These are phyloP conservation scores for Rhynchosporium graminicola DNA, from an alignment of 2,329 filamentous ascomycete species.

Conservation along the genomic window DNA sequence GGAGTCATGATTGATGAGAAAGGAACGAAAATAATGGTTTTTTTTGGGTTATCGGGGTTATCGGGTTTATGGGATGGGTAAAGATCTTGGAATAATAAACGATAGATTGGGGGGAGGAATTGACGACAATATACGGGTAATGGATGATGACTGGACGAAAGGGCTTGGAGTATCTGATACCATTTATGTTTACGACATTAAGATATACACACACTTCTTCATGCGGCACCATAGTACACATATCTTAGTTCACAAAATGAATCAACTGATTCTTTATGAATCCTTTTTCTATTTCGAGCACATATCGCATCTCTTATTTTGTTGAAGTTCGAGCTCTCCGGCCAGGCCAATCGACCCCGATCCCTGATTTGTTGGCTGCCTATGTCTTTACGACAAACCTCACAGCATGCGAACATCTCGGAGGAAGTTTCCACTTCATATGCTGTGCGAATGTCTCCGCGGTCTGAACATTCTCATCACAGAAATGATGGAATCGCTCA, in stretches of 20 bases:
- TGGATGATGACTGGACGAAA: conserved; percentile 2
- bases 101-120: too few relatives aligned
- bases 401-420: too few relatives aligned
- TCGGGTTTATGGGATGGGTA: neutral
- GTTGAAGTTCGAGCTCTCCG: too few relatives aligned
- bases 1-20: neutral
- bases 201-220: neutral
- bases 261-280: neutral
- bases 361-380: too few relatives aligned
- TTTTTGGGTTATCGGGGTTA: neutral
- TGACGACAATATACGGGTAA: neutral
- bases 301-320: too few relatives aligned
- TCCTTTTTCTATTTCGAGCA: neutral
- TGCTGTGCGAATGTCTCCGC: too few relatives aligned
- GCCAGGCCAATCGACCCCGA: too few relatives aligned
- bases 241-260: neutral
- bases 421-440: too few relatives aligned
- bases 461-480: too few relatives aligned
- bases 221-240: neutral
- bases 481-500: too few relatives aligned
- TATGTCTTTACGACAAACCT: too few relatives aligned
- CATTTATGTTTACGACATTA: neutral
- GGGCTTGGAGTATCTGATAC: neutral
- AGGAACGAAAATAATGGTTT: neutral
- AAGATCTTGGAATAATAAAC: neutral